Conservation (phyloP, 2,329 filamentous ascomycete species). For the Ceratocystis albifundus region DNA sequence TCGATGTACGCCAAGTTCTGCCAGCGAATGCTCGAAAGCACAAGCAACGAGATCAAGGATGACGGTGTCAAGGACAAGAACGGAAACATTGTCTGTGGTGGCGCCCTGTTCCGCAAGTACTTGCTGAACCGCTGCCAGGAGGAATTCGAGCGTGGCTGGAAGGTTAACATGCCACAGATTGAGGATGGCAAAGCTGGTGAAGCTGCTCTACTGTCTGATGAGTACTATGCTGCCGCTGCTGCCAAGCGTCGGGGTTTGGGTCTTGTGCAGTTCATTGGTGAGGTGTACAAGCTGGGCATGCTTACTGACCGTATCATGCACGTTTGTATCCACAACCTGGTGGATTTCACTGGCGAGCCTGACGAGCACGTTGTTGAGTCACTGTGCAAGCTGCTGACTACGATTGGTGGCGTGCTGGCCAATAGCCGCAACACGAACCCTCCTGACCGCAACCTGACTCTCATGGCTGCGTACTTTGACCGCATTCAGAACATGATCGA, state of each 20-base stretch:
- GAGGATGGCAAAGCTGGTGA: constrained; percentile 43
- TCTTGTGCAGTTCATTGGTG: constrained; percentile 97
- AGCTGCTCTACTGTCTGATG: constrained; percentile 76
- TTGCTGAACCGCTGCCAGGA: constrained; percentile 96
- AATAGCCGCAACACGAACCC: constrained; percentile 48
- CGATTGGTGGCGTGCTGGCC: constrained; percentile 81
- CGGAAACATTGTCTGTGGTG: constrained; percentile 78
- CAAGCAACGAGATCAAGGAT: constrained; percentile 90
- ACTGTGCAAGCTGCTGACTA: constrained; percentile 80
- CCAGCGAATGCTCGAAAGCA: constrained; percentile 89
- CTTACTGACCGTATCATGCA: constrained; percentile 99
- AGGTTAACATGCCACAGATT: constrained; percentile 64
- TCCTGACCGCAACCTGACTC: constrained; percentile 32
- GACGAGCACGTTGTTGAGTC: constrained; percentile 96
- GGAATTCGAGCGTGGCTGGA: constrained; percentile 97
- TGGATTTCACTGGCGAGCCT: constrained; percentile 85
- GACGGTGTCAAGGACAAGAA: constrained; percentile 88
- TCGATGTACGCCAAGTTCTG: constrained; percentile 99
- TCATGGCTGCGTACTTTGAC: constrained; percentile 90
- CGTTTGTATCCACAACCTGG: constrained; percentile 92
- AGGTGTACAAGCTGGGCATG: constrained; percentile 98
- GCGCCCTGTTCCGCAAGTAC: constrained; percentile 95
- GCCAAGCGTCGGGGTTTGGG: constrained; percentile 94
- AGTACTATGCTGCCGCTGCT: constrained; percentile 88
- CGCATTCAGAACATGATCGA: constrained; percentile 76